Conservation (phyloP, 108 stramenopile genomes). For the Nitzschia sp. region DNA sequence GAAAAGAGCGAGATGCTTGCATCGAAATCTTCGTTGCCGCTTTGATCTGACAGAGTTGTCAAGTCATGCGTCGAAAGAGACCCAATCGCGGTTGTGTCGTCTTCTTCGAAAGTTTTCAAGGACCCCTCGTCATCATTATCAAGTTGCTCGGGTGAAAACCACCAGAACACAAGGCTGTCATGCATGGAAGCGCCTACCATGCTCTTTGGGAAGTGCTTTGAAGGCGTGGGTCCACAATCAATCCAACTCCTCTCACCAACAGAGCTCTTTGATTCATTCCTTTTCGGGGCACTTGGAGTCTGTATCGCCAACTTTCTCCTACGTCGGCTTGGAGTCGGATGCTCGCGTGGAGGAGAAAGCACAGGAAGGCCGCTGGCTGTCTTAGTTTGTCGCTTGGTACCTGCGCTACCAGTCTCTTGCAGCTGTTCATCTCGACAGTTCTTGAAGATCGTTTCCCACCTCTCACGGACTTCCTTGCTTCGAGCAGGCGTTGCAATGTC, state of each 20-base stretch:
- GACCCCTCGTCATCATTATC: constrained; percentile 6
- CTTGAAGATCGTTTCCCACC: constrained; percentile 13
- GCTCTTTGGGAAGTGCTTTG: constrained; percentile 8
- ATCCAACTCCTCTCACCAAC: constrained; percentile 12
- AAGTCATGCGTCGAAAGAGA: neutral
- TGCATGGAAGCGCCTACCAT: constrained; percentile 3
- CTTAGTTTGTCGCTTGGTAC: neutral
- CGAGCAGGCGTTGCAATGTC: constrained; percentile 62
- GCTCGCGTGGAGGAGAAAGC: constrained; percentile 13
- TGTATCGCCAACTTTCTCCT: neutral
- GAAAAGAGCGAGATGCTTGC: constrained; percentile 3
- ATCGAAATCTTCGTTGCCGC: neutral
- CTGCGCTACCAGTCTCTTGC: neutral
- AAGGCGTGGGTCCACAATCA: constrained; percentile 7
- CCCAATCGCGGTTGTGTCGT: neutral
- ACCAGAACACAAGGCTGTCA: constrained; percentile 5
- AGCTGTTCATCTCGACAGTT: neutral
- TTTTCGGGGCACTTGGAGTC: too few species aligned
- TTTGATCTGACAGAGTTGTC: neutral
- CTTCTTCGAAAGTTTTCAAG: constrained; percentile 13
- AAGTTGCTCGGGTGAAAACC: constrained; percentile 11
- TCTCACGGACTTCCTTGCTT: neutral
- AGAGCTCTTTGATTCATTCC: too few species aligned
- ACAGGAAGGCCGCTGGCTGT: neutral
- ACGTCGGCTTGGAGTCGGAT: constrained; percentile 8